These are phyloP conservation scores for Dendrostoma leiphaemia DNA, from an alignment of 2,329 filamentous ascomycete species.

Conservation along the genomic window DNA sequence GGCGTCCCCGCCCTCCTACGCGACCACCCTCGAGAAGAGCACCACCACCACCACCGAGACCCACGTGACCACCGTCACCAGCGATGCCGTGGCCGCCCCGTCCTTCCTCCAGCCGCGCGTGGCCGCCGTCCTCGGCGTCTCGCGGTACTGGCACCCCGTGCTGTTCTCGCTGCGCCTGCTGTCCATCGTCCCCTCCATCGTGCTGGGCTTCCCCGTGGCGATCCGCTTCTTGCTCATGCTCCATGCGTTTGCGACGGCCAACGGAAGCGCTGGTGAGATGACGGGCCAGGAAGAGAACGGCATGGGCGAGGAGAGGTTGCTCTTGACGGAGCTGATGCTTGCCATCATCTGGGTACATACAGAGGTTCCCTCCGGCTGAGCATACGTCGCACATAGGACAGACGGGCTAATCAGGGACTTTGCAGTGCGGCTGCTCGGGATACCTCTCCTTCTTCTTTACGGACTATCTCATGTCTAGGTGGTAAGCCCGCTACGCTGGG, in stretches of 20 bases:
- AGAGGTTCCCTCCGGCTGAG: no score
- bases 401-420: no score
- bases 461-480: slow-evolving; percentile 81
- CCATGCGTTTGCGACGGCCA: slow-evolving; percentile 39
- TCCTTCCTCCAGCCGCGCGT: slow-evolving; percentile 71
- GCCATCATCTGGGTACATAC: slow-evolving; percentile 69
- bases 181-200: slow-evolving; percentile 67
- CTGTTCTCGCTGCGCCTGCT: slow-evolving; percentile 71
- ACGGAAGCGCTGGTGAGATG: slow-evolving; percentile 22
- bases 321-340: slow-evolving; percentile 67
- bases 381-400: no score
- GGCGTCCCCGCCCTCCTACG: not conserved
- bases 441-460: slow-evolving; percentile 82
- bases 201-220: slow-evolving; percentile 68
- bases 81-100: slow-evolving; percentile 22
- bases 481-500: slow-evolving; percentile 46
- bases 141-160: slow-evolving; percentile 69
- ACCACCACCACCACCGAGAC: not conserved
- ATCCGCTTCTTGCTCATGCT: slow-evolving; percentile 67
- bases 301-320: slow-evolving; percentile 44
- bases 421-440: slow-evolving; percentile 58
- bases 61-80: slow-evolving; percentile 7
- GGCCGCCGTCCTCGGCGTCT: slow-evolving; percentile 73
- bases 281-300: slow-evolving; percentile 35
- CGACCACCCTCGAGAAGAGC: slow-evolving; percentile 1